Evolutionary conservation across 108 stramenopile genomes (phyloP).

Genomic region (Pseudonitzschia pungens): DNA sequence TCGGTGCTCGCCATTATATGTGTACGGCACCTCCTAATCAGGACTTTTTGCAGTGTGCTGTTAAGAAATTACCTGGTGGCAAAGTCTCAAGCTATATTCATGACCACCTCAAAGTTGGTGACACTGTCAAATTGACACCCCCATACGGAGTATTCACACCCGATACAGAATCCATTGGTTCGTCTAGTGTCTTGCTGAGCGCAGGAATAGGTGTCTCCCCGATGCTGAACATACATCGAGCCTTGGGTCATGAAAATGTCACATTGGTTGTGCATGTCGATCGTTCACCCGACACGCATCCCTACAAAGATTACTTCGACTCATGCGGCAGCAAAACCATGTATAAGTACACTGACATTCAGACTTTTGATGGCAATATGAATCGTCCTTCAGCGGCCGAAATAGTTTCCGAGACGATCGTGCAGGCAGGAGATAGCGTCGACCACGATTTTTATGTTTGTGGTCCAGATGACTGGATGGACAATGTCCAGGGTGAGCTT

Average conservation of each 20-base stretch:
- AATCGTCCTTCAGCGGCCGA: neutral
- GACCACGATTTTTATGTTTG: constrained; percentile 8
- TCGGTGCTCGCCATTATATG: neutral
- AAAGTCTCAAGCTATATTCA: neutral
- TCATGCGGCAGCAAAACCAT: neutral
- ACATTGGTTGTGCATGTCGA: constrained; percentile 9
- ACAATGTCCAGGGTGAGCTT: neutral
- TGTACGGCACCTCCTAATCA: neutral
- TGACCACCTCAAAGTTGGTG: constrained; percentile 13
- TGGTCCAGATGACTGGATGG: constrained; percentile 8
- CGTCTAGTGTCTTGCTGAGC: constrained; percentile 5
- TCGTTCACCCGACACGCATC: neutral
- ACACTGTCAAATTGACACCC: constrained; percentile 12
- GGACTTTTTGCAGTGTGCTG: constrained; percentile 10
- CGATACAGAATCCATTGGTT: neutral
- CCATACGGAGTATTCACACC: constrained; percentile 8
- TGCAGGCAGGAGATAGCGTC: neutral
- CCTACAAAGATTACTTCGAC: neutral
- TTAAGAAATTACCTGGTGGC: constrained; percentile 13
- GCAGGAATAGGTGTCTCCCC: constrained; percentile 23
- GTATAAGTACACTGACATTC: constrained; percentile 8
- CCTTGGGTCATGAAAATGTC: constrained; percentile 5
- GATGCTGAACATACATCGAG: constrained; percentile 6
- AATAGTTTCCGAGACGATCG: neutral
- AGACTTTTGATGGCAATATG: constrained; percentile 1